These are phyloP conservation scores for Leishmania major DNA, from an alignment of 208 protist genomes.

Conservation along the genomic window DNA sequence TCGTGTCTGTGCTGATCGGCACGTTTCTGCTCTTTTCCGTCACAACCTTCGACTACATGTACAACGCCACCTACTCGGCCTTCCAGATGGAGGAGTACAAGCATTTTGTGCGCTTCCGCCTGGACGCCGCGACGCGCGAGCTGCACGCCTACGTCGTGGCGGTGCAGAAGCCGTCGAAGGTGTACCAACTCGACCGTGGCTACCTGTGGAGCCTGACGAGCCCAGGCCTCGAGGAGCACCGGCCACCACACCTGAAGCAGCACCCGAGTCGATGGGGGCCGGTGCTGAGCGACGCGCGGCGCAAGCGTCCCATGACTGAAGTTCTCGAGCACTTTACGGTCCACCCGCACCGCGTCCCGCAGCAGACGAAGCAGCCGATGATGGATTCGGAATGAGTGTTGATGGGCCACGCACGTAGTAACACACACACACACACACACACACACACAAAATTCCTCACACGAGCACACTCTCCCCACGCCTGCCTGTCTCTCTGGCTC, in stretches of 20 bases:
- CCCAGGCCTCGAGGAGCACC: constrained; percentile 32
- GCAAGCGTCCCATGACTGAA: constrained; percentile 24
- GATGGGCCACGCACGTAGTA: not conserved
- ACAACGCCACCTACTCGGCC: constrained; percentile 78
- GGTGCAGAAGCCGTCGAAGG: constrained; percentile 59
- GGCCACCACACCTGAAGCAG: constrained; percentile 65
- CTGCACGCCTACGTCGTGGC: constrained; percentile 72
- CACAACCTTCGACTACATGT: constrained; percentile 73
- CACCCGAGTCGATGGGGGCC: constrained; percentile 72
- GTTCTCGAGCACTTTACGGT: constrained; percentile 71
- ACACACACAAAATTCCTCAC: no score
- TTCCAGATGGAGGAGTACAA: constrained; percentile 91
- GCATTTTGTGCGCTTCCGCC: constrained; percentile 75
- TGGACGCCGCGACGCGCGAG: constrained; percentile 58
- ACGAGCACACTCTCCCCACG: no score
- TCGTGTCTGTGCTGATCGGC: constrained; percentile 81
- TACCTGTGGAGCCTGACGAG: constrained; percentile 42
- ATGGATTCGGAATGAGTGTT: not conserved
- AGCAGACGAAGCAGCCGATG: not conserved
- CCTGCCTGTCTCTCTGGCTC: no score
- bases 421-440: not conserved
- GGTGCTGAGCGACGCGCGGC: constrained; percentile 13
- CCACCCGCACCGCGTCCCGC: constrained; percentile 42
- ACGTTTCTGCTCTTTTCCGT: constrained; percentile 76
- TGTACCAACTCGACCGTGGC: constrained; percentile 60